Evolutionary conservation across 768 basidiomycete species (phyloP).

Genomic region (Lenzites betulinus): DNA sequence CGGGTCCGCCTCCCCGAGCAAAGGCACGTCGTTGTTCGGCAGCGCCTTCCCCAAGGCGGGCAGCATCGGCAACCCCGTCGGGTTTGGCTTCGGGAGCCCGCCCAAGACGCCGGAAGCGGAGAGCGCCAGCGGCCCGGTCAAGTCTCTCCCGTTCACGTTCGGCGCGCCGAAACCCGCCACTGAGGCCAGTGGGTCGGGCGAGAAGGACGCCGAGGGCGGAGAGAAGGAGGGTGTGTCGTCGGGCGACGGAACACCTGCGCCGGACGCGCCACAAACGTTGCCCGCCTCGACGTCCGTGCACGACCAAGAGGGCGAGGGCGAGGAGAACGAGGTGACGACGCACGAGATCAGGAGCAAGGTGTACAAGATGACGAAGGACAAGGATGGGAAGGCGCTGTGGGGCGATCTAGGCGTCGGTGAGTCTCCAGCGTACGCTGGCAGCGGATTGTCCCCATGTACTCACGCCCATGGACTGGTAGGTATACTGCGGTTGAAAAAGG

Average conservation of each 20-base stretch:
- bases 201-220: slow-evolving; percentile 1
- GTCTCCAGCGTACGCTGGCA: slow-evolving; percentile 26
- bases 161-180: slow-evolving; percentile 11
- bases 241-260: slow-evolving; percentile 28
- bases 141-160: slow-evolving; percentile 21
- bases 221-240: slow-evolving; percentile 24
- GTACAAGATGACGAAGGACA: slow-evolving; percentile 55
- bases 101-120: slow-evolving; percentile 33
- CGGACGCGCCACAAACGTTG: slow-evolving; percentile 24
- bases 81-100: slow-evolving; percentile 56
- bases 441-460: background rate
- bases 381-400: slow-evolving; percentile 54
- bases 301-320: slow-evolving; percentile 77
- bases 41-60: slow-evolving; percentile 35
- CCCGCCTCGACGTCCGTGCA: slow-evolving; percentile 35
- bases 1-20: slow-evolving; percentile 16
- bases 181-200: slow-evolving; percentile 2
- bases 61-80: slow-evolving; percentile 64
- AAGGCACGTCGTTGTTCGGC: slow-evolving; percentile 24
- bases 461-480: slow-evolving; percentile 41
- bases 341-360: slow-evolving; percentile 63
- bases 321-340: slow-evolving; percentile 75
- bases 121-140: slow-evolving; percentile 9
- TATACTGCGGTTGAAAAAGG: slow-evolving; percentile 69
- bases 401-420: slow-evolving; percentile 66